Evolutionary conservation across 805 yeast species (phyloP).

Genomic region (Diddensiella transvaalensis): DNA sequence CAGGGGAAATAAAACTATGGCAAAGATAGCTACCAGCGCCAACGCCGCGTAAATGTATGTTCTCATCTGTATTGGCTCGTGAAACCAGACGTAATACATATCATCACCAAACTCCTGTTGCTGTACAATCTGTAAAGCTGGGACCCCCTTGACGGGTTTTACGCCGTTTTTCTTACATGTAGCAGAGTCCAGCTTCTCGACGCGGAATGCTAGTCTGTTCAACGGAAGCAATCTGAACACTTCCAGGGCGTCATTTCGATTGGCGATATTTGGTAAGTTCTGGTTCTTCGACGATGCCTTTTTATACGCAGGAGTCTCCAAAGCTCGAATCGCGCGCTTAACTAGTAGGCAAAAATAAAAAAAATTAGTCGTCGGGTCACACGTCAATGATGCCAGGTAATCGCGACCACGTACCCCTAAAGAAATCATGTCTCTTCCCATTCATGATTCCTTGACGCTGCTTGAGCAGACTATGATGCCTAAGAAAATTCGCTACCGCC

Average conservation of each 20-base stretch:
- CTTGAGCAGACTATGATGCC: slow-evolving; percentile 64
- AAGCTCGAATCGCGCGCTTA: slow-evolving; percentile 78
- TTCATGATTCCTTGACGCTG: slow-evolving; percentile 77
- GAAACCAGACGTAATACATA: slow-evolving; percentile 78
- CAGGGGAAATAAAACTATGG: slow-evolving; percentile 76
- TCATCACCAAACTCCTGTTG: slow-evolving; percentile 40
- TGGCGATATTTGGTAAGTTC: slow-evolving; percentile 46
- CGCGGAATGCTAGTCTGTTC: slow-evolving; percentile 71
- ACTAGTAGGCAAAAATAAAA: slow-evolving; percentile 21
- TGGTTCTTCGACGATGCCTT: slow-evolving; percentile 45
- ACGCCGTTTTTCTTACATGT: slow-evolving; percentile 57
- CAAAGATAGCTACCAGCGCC: slow-evolving; percentile 60
- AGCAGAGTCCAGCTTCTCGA: slow-evolving; percentile 61
- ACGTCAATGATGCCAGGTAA: not conserved
- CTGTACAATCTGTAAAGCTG: slow-evolving; percentile 37
- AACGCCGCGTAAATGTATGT: slow-evolving; percentile 60
- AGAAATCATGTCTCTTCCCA: slow-evolving; percentile 72
- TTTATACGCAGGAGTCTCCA: slow-evolving; percentile 68
- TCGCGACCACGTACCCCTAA: slow-evolving; percentile 54
- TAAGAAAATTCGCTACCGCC: slow-evolving; percentile 67
- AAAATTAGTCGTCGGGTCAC: too few species aligned
- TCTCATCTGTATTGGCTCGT: slow-evolving; percentile 65
- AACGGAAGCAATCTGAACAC: slow-evolving; percentile 66
- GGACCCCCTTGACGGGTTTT: slow-evolving; percentile 64
- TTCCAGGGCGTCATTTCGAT: slow-evolving; percentile 55